Base-by-base conservation (phyloP, 2,329 filamentous ascomycete genomes). In the Calonectria pseudoturangicola region DNA sequence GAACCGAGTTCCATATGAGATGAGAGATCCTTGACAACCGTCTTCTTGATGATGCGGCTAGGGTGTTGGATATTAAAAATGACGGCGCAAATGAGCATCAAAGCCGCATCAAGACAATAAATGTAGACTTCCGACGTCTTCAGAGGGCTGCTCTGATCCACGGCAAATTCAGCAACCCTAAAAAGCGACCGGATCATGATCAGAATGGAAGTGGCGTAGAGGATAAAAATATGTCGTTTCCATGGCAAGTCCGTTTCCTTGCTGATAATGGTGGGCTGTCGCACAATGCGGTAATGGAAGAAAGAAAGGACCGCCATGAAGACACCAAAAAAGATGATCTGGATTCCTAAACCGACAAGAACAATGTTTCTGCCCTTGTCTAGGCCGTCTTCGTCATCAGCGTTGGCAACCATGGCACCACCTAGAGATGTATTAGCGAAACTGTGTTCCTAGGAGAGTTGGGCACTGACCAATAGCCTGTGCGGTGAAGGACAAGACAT, bases 321-420 rank as follows among this genome's bases (percentile, higher is more conserved):
- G 33, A 89, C 80, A 10, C 83, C 83, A 70, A 92, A 91, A 58
- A 89, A 85, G 28, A 89, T 36, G 15, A 92, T 84, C 75, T 92
- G 90, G 10, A 91, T 78, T 16, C 88, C 80, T 4, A 92, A 81
- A 6, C 90, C 90, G 4, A 76, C 85, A 9, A 92, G 79, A 25
- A 92, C 86, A 66, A 92, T 82, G n/a, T 86, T 84, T 69, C 87
- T 80, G 13, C 87, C 88, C 3, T 30, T 41, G 80, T 71, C 51
- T 62, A 75, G 48, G 45, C 68, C 51, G 79, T 76, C 7, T 79
- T 78, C 1, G 70, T 71, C 47, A 73, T 73, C 72, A 10, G 83
- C 50, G 8, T 80, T 83, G 39, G 78, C 81, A 36, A 68, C 27
- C 50, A 68, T 68, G 16, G 36, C 65, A 15, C 39, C 65, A 45